Evolutionary conservation across 140 eudicot species (phyloP), one percentile per base, ranked within the genome.

Genomic region (Anethum foeniculum): DNA sequence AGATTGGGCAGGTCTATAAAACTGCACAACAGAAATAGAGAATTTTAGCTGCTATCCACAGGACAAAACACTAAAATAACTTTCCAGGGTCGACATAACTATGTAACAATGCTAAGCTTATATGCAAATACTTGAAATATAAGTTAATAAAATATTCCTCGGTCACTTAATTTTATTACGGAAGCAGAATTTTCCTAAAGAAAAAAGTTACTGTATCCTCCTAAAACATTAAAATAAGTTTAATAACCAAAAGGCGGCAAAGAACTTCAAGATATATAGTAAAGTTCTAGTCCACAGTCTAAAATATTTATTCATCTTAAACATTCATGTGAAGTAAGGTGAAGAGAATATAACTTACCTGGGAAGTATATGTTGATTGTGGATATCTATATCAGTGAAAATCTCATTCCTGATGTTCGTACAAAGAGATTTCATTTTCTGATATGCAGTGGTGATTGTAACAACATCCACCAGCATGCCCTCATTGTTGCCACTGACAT

Each of bases 1-100:
- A 92, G 90, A 83, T 92, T 92, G 71, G 97, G 97, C 71, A 92
- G 93, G 86, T 92, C 97, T 48, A 92, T 81, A 83, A 92, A 92
- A 77, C 97, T 92, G 90, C 90, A 85, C 2, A 71, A 34, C 2
- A 62, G 13, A 30, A 71, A 15, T 16, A 38, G 6, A 72, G 77
- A 36, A 41, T 4, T 19, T 23, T 41, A 23, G 48, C 49, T 71
- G 49, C 47, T 38, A 38, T 39, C 49, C 77, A 71, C 28, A 38
- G 32, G 34, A 21, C 19, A 41, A 72, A 39, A 72, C 34, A 19
- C 3, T 39, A 21, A 8, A 38, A 2, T 19, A 8, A 38, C 16
- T 72, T 72, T 72, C 5, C 77, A 72, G 77, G 52, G 77, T 36
- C 27, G 13, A 39, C 16, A 36, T 67, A 14, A 67, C 23, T 30